Conservation (phyloP, 176 grass and related monocot species). For the Zoysia pacifica region DNA sequence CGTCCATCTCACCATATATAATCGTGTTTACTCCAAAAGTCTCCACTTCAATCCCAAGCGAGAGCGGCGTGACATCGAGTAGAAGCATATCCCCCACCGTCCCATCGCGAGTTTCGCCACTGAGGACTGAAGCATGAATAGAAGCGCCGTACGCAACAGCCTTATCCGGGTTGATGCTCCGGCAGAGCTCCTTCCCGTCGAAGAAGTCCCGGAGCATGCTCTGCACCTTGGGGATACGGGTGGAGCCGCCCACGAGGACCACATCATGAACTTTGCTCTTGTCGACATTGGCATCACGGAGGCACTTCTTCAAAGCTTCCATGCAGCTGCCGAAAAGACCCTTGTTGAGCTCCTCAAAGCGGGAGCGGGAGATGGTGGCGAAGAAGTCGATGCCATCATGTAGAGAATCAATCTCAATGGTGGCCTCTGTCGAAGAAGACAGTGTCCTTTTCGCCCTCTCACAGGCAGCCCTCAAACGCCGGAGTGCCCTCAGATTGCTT, state of each 20-base stretch:
- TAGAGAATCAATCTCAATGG: constrained; percentile 46
- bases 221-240: constrained; percentile 53
- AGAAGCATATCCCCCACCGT: constrained; percentile 36
- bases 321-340: constrained; percentile 52
- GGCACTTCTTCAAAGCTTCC: constrained; percentile 44
- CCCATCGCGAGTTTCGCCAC: not conserved
- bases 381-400: constrained; percentile 43
- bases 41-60: constrained; percentile 18
- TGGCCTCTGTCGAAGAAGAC: constrained; percentile 41
- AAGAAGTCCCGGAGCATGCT: constrained; percentile 50
- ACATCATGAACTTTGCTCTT: constrained; percentile 46
- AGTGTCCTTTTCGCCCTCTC: constrained; percentile 63
- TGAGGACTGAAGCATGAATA: constrained; percentile 45
- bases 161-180: constrained; percentile 58
- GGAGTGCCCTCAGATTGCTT: constrained; percentile 37
- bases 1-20: constrained; percentile 31
- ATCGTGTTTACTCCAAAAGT: not conserved
- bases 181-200: constrained; percentile 48
- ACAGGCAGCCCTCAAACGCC: constrained; percentile 46
- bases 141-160: constrained; percentile 54
- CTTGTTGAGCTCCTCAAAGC: constrained; percentile 56
- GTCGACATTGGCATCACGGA: constrained; percentile 46
- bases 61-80: constrained; percentile 46
- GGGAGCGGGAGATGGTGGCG: constrained; percentile 32
- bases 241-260: constrained; percentile 55